phyloP scores from a whole-genome alignment of 768 basidiomycete genomes.

The Boletus subcaerulescens region DNA sequence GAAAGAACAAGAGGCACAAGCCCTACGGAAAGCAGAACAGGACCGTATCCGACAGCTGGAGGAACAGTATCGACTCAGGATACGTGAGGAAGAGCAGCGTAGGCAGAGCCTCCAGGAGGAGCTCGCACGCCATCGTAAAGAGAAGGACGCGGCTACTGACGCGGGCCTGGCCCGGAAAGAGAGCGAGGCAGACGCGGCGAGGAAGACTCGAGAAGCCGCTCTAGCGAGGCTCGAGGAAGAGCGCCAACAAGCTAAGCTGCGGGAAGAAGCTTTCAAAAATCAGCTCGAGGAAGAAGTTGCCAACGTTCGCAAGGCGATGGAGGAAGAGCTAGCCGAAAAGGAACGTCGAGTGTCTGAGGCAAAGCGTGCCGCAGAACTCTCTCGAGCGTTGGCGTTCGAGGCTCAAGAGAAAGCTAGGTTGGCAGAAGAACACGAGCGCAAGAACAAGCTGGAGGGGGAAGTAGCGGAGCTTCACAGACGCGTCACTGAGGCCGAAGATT shows the following conservation, averaged over 20 bases:
- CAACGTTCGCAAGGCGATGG: slow-evolving; percentile 23
- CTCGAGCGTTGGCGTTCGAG: slow-evolving; percentile 21
- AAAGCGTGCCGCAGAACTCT: slow-evolving; percentile 30
- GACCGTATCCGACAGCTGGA: slow-evolving; percentile 23
- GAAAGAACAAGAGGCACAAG: slow-evolving; percentile 23
- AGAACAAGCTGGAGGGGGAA: slow-evolving; percentile 26
- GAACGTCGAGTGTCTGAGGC: slow-evolving; percentile 25
- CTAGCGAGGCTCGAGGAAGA: slow-evolving; percentile 26
- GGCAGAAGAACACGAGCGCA: slow-evolving; percentile 31
- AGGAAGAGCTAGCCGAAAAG: slow-evolving; percentile 18
- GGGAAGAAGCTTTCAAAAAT: slow-evolving; percentile 24
- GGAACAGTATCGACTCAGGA: slow-evolving; percentile 26
- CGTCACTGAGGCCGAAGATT: slow-evolving; percentile 27
- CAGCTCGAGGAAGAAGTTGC: slow-evolving; percentile 28
- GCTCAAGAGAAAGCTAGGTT: slow-evolving; percentile 30
- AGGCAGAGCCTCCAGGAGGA: slow-evolving; percentile 25
- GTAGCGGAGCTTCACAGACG: slow-evolving; percentile 25
- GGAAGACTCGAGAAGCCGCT: slow-evolving; percentile 17
- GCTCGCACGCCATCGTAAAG: slow-evolving; percentile 22
- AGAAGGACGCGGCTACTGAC: slow-evolving; percentile 13
- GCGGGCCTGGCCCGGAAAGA: slow-evolving; percentile 20
- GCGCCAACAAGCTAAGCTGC: slow-evolving; percentile 20
- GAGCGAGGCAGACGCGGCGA: slow-evolving; percentile 20
- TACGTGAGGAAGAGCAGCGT: slow-evolving; percentile 30
- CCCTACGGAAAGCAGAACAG: slow-evolving; percentile 22